A percentile compares a stretch with the other conserved stretches of the same genome.
phyloP scores from a whole-genome alignment of 73 alveolate genomes.

The Strombidium stylifer region DNA sequence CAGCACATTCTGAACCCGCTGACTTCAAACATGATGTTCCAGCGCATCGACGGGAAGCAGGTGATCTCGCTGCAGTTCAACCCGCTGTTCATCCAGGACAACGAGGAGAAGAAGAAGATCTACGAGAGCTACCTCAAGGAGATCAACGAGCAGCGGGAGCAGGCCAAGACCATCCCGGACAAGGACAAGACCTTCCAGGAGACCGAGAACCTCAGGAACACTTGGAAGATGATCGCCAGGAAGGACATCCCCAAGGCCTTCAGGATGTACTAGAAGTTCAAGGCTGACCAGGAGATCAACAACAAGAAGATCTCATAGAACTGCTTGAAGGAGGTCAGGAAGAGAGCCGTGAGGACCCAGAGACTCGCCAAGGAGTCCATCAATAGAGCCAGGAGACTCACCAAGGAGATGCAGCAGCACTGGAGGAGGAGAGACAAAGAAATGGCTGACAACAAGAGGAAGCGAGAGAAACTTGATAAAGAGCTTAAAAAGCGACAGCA shows the following conservation, averaged over 20 bases:
- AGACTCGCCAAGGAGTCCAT: slow-evolving; percentile 86
- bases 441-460: slow-evolving; percentile 92
- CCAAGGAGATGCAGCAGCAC: slow-evolving; percentile 88
- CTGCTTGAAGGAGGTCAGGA: slow-evolving; percentile 90
- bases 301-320: slow-evolving; percentile 80
- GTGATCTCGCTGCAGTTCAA: slow-evolving; percentile 55
- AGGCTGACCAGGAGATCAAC: slow-evolving; percentile 87
- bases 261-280: slow-evolving; percentile 70
- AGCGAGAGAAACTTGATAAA: slow-evolving; percentile 92
- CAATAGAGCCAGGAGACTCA: slow-evolving; percentile 88
- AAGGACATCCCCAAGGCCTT: slow-evolving; percentile 87
- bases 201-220: slow-evolving; percentile 53
- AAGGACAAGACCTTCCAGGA: slow-evolving; percentile 71
- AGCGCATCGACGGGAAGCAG: slow-evolving; percentile 47
- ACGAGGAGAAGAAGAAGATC: slow-evolving; percentile 11
- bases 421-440: slow-evolving; percentile 98
- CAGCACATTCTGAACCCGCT: background rate
- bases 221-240: slow-evolving; percentile 81
- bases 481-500: slow-evolving; percentile 94
- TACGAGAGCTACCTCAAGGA: slow-evolving; percentile 62
- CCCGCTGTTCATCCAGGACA: slow-evolving; percentile 27
- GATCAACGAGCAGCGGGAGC: slow-evolving; percentile 68
- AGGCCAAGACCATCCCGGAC: slow-evolving; percentile 63
- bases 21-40: slow-evolving; percentile 22
- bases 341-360: slow-evolving; percentile 84